Evolutionary conservation across 441 rosid species (phyloP).

Genomic region (Pelargonium australe): DNA sequence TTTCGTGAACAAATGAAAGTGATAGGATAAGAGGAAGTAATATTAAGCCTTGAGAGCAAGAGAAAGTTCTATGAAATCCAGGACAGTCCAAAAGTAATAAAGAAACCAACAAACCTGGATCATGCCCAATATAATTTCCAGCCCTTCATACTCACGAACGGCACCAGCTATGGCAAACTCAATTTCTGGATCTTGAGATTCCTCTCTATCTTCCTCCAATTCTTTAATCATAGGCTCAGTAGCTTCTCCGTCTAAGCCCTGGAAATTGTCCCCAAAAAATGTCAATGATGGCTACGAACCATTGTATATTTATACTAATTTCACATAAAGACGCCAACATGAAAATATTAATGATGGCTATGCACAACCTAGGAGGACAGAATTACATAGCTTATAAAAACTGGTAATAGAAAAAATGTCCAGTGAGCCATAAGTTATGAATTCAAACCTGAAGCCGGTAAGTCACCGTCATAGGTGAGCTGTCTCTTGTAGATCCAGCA

Average conservation of each 20-base stretch:
- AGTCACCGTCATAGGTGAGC: constrained; percentile 96
- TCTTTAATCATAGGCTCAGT: constrained; percentile 99
- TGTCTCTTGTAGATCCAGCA: constrained; percentile 65
- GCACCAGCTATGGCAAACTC: constrained; percentile 99
- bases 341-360: not conserved
- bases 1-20: not conserved
- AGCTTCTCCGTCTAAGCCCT: constrained; percentile 99
- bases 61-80: constrained; percentile 9
- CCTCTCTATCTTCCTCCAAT: constrained; percentile 99
- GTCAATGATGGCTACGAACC: not conserved
- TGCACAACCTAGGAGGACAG: not conserved
- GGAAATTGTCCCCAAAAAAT: constrained; percentile 18
- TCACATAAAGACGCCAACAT: not conserved
- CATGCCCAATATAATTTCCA: constrained; percentile 89
- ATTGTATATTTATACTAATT: not conserved
- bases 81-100: constrained; percentile 13
- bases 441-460: constrained; percentile 96
- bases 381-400: not conserved
- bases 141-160: constrained; percentile 87
- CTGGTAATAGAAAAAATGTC: not conserved
- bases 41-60: not conserved
- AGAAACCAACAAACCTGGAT: constrained; percentile 62
- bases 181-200: constrained; percentile 97
- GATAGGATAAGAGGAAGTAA: not conserved
- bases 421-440: not conserved